These are phyloP conservation scores for Prorocentrum cordatum DNA, from an alignment of 169 alveolate genomes.

Conservation along the genomic window DNA sequence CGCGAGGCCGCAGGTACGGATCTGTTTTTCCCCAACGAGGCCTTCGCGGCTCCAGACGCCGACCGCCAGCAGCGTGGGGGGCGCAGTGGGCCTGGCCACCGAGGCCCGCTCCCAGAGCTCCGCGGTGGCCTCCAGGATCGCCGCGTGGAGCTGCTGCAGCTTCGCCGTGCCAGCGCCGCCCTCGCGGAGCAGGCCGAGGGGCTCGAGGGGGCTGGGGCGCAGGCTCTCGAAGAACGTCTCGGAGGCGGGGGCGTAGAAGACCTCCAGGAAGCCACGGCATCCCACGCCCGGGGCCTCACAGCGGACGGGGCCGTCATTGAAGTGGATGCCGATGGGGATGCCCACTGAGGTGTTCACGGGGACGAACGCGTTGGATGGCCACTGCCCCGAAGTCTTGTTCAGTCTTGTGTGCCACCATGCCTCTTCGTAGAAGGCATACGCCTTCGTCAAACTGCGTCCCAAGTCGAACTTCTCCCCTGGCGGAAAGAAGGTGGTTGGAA, in stretches of 20 bases:
- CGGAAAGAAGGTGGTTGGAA: conserved; percentile 22
- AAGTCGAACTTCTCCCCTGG: conserved; percentile 2
- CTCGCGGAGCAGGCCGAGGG: conserved; percentile 10
- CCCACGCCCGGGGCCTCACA: background rate
- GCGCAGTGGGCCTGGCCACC: too few relatives aligned
- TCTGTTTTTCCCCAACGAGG: too few relatives aligned
- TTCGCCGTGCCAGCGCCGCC: too few relatives aligned
- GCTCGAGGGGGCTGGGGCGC: conserved; percentile 2
- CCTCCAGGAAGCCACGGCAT: conserved; percentile 26
- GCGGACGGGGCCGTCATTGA: conserved; percentile 42
- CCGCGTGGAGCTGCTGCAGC: too few relatives aligned
- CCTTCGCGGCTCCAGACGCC: too few relatives aligned
- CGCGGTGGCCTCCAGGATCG: too few relatives aligned
- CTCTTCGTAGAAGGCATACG: conserved; percentile 18
- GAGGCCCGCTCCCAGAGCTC: too few relatives aligned
- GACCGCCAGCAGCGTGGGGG: too few relatives aligned
- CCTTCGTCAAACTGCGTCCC: conserved; percentile 23
- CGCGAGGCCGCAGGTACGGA: too few relatives aligned
- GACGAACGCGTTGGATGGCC: conserved; percentile 23
- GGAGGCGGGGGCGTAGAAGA: background rate
- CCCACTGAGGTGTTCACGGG: conserved; percentile 38
- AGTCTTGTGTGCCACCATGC: conserved; percentile 35
- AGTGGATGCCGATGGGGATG: conserved; percentile 43
- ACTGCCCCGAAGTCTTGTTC: conserved; percentile 7
- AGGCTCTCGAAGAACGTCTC: background rate